phyloP scores from a whole-genome alignment of 2,329 filamentous ascomycete genomes.

The Phaeoacremonium minimum region DNA sequence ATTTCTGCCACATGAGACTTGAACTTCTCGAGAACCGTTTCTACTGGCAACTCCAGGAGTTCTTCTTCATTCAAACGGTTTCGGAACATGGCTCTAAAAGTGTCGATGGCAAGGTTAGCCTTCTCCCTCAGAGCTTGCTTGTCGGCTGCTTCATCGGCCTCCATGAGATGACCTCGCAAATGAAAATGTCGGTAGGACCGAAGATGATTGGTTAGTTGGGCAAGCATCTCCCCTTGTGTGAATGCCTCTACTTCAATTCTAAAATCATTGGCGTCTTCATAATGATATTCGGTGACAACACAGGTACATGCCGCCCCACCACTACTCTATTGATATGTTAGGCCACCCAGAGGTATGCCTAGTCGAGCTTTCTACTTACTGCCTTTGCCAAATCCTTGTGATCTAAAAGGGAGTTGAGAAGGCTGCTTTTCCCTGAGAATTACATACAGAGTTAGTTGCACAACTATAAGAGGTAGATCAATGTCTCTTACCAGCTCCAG shows the following conservation, averaged over 20 bases:
- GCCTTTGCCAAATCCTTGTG: conserved; percentile 29
- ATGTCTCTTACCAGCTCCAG: too few species aligned
- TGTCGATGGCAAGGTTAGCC: conserved; percentile 27
- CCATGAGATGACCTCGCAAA: too few species aligned
- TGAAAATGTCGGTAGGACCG: conserved; percentile 29
- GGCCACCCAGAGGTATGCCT: too few species aligned
- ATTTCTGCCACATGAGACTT: background rate
- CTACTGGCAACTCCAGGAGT: conserved; percentile 10
- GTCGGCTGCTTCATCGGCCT: too few species aligned
- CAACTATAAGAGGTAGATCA: too few species aligned
- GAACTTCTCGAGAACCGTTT: background rate
- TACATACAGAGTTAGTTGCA: too few species aligned
- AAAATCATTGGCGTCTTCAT: conserved; percentile 25
- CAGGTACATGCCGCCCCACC: conserved; percentile 42
- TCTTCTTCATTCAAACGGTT: conserved; percentile 14
- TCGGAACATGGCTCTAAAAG: conserved; percentile 31
- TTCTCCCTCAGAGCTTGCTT: conserved; percentile 17
- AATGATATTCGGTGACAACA: conserved; percentile 40
- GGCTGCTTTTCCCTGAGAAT: conserved; percentile 46
- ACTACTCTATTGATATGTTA: too few species aligned
- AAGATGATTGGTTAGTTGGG: conserved; percentile 30
- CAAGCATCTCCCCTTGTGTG: conserved; percentile 19
- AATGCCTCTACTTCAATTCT: conserved; percentile 28
- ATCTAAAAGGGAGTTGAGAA: conserved; percentile 44
- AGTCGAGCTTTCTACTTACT: too few species aligned